phyloP scores from a whole-genome alignment of 176 grass and related monocot species.

The Triticum aestivum region DNA sequence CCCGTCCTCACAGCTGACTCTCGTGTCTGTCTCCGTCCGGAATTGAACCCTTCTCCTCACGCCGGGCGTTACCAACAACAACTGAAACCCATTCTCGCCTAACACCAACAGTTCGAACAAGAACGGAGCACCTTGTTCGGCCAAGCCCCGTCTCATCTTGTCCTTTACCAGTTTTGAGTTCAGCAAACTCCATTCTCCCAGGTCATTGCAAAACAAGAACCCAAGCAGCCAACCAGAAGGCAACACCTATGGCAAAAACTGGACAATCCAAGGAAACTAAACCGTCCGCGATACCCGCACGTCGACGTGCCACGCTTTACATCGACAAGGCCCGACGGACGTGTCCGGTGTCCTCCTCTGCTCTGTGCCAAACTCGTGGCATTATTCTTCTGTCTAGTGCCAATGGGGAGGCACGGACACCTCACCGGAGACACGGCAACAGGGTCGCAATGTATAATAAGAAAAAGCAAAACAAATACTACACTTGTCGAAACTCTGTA shows the following conservation, averaged over 20 bases:
- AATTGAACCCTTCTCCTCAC: background rate
- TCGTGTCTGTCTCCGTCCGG: background rate
- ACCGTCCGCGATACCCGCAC: background rate
- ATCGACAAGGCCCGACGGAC: conserved; percentile 28
- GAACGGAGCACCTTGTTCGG: background rate
- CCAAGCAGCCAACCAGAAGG: background rate
- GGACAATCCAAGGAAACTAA: conserved; percentile 27
- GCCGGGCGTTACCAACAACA: background rate
- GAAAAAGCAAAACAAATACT: conserved; percentile 1
- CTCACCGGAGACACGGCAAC: conserved; percentile 15
- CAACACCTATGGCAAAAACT: background rate
- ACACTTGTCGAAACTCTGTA: conserved; percentile 14
- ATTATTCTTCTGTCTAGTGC: conserved; percentile 11
- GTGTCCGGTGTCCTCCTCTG: background rate
- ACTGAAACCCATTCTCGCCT: background rate
- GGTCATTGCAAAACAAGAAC: background rate
- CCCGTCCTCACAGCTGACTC: background rate
- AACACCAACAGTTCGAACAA: conserved; percentile 19
- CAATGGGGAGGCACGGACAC: conserved; percentile 28
- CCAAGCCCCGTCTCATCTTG: background rate
- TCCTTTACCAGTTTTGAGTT: background rate
- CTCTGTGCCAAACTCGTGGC: background rate
- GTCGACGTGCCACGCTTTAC: conserved; percentile 14
- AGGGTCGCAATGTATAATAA: background rate
- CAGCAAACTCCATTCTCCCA: background rate